Evolutionary conservation across 2,329 filamentous ascomycete species (phyloP).

Genomic region (Tolypocladium ovalisporum): DNA sequence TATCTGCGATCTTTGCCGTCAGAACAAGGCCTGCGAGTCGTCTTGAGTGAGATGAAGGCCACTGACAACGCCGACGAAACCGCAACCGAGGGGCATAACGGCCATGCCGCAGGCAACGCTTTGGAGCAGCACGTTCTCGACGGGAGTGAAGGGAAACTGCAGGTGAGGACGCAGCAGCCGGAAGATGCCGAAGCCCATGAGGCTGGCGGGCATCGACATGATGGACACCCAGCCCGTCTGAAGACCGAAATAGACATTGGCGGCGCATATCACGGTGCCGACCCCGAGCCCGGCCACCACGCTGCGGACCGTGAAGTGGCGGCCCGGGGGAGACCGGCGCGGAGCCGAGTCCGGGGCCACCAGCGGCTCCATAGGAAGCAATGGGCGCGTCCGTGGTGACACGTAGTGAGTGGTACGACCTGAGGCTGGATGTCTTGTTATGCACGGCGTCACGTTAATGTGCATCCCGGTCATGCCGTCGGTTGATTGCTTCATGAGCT

Average conservation of each 20-base stretch:
- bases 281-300: conserved; percentile 71
- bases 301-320: conserved; percentile 77
- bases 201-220: conserved; percentile 93
- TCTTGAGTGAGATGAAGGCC: neutral
- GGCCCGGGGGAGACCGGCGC: conserved; percentile 24
- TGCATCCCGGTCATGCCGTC: neutral
- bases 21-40: neutral
- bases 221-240: conserved; percentile 67
- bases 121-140: conserved; percentile 95
- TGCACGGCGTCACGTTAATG: neutral
- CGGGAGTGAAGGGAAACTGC: conserved; percentile 74
- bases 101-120: conserved; percentile 92
- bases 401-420: neutral
- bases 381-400: neutral
- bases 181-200: conserved; percentile 94
- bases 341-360: conserved; percentile 8
- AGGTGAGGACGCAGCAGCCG: conserved; percentile 64
- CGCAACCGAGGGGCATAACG: conserved; percentile 91
- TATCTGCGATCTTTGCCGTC: conserved; percentile 33
- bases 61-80: conserved; percentile 76
- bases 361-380: neutral
- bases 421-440: neutral
- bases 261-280: conserved; percentile 86
- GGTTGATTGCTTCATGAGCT: neutral
- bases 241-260: conserved; percentile 97